Evolutionary conservation across 805 yeast species (phyloP), one percentile per base, ranked within the genome.

Genomic region (Candida nitratophila): DNA sequence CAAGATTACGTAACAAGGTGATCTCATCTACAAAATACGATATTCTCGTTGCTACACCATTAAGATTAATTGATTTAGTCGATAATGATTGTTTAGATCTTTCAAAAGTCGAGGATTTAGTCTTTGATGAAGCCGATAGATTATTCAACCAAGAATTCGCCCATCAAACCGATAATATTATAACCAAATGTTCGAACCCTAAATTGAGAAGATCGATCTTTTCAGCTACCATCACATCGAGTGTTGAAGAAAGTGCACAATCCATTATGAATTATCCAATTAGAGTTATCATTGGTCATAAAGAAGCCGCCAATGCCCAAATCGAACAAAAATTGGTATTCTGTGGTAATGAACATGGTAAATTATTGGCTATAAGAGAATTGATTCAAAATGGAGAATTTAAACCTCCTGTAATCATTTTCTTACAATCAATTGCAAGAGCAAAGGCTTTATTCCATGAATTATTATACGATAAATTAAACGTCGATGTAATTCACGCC

Each of bases 361-460:
- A 93, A 63, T 68, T 93, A 21, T 70, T 93, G 27, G 98, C 96
- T 0, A 80, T 93, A 30, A 77, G 98, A 54, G 96, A 90, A 59
- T 74, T 91, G 80, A 76, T 90, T 38, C 83, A 79, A 58, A 73
- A 78, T 43, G 93, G 96, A 16, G 89, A 86, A 52, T 81, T 93
- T 60, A 82, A 80, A 54, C 98, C 99, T 1, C 99, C 99, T 0
- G 86, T 89, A 17, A 76, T 93, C 35, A 88, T 93, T 34, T 93
- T 93, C 62, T 75, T 93, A 50, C 99, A 93, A 65, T 83, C 93
- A 38, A 86, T 93, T 50, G 76, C 85, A 27, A 80, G 99, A 64
- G 97, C 99, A 16, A 93, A 91, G 63, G 97, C 98, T 0, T 70
- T 93, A 42, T 91, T 85, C 64, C 96, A 91, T 58, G 99, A 93